Conservation (phyloP, 768 basidiomycete genomes). For the Tephrocybe sp. region DNA sequence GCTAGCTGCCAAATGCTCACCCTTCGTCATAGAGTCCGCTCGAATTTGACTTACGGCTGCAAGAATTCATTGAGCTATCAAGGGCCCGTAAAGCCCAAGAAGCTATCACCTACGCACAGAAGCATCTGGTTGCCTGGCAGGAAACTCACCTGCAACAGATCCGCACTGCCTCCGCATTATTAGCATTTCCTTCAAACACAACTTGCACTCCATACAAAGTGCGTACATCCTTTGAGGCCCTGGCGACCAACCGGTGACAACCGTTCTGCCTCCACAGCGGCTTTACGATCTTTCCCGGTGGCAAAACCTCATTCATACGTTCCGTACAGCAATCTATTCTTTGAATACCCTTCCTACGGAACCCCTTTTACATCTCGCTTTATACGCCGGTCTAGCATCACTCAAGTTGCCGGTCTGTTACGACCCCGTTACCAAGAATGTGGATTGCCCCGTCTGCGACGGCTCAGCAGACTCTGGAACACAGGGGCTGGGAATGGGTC, state of each 20-base stretch:
- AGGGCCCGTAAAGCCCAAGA: conserved; percentile 62
- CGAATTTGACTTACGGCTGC: conserved; percentile 93
- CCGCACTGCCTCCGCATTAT: conserved; percentile 68
- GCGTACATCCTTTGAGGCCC: conserved; percentile 14
- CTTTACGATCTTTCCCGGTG: conserved; percentile 84
- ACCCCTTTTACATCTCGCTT: conserved; percentile 81
- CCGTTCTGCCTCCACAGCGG: conserved; percentile 45
- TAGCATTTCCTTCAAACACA: conserved; percentile 75
- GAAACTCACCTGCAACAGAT: conserved; percentile 81
- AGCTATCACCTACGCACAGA: conserved; percentile 84
- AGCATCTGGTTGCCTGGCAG: conserved; percentile 80
- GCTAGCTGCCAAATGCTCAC: not conserved
- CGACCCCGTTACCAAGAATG: conserved; percentile 59
- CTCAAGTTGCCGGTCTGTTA: conserved; percentile 89
- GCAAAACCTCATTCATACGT: conserved; percentile 69
- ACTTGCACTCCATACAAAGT: conserved; percentile 82
- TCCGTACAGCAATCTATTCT: conserved; percentile 84
- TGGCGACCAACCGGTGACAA: not conserved
- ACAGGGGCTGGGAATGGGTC: conserved; percentile 56
- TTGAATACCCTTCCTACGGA: conserved; percentile 87
- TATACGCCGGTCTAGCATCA: conserved; percentile 90
- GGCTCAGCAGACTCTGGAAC: conserved; percentile 37
- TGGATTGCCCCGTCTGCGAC: conserved; percentile 93
- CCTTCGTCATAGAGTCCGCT: conserved; percentile 70
- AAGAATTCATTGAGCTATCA: conserved; percentile 94